These are phyloP conservation scores for Astrephomene gubernaculifera DNA, from an alignment of 139 green algal species.

Conservation along the genomic window DNA sequence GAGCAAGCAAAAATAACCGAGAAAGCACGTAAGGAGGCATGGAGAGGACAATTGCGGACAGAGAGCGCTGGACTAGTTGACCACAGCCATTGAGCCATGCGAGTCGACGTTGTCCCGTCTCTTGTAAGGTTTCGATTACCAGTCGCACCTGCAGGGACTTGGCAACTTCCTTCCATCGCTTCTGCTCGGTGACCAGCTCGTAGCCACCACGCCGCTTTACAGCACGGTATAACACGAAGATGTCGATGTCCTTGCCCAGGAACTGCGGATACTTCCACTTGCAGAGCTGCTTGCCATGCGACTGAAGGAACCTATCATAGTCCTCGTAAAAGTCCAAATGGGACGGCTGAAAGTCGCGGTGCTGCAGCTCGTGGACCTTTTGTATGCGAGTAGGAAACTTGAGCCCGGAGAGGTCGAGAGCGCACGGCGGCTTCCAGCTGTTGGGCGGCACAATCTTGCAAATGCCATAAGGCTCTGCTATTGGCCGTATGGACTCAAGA, in stretches of 20 bases:
- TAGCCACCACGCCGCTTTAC: conserved; percentile 82
- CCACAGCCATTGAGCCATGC: too few relatives aligned
- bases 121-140: too few relatives aligned
- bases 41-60: too few relatives aligned
- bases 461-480: conserved; percentile 80
- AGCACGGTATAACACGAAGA: conserved; percentile 71
- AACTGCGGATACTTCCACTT: conserved; percentile 74
- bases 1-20: background rate
- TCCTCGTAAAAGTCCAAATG: conserved; percentile 67
- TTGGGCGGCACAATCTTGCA: conserved; percentile 83
- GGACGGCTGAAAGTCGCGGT: conserved; percentile 44
- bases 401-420: conserved; percentile 67
- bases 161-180: conserved; percentile 83
- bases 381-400: conserved; percentile 84
- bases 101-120: too few relatives aligned
- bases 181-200: conserved; percentile 70
- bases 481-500: conserved; percentile 68
- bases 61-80: too few relatives aligned
- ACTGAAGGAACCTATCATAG: conserved; percentile 67
- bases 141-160: conserved; percentile 70
- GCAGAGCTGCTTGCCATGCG: conserved; percentile 52
- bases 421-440: conserved; percentile 75
- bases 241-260: conserved; percentile 77
- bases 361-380: conserved; percentile 85
- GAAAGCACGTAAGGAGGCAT: background rate